These are phyloP conservation scores for Mycogone perniciosa DNA, from an alignment of 2,329 filamentous ascomycete species.

Conservation along the genomic window DNA sequence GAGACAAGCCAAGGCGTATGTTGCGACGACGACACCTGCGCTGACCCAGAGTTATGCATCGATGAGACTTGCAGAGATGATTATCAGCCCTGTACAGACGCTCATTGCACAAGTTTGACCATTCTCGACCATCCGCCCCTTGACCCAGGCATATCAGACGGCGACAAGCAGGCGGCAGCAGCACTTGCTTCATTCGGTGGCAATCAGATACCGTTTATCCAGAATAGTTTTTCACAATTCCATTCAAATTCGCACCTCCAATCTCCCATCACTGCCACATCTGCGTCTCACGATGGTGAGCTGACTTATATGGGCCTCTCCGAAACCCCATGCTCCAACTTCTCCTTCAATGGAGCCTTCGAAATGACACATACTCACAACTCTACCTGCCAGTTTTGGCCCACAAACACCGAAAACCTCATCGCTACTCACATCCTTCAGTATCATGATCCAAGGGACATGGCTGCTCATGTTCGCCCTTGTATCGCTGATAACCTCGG, in stretches of 20 bases:
- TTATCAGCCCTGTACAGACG: constrained; percentile 30
- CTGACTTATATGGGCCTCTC: constrained; percentile 12
- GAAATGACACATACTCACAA: constrained; percentile 8
- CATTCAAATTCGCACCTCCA: not conserved
- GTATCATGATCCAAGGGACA: constrained; percentile 23
- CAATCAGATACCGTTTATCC: constrained; percentile 6
- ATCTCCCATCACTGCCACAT: not conserved
- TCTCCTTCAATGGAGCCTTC: constrained; percentile 17
- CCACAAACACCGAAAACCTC: constrained; percentile 18
- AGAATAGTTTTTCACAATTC: not conserved
- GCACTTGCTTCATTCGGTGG: constrained; percentile 27
- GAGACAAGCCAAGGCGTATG: constrained; percentile 26
- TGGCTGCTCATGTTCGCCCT: constrained; percentile 17
- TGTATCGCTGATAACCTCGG: constrained; percentile 24
- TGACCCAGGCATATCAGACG: constrained; percentile 14
- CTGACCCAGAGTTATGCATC: constrained; percentile 17
- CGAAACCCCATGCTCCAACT: constrained; percentile 17
- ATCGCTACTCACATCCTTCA: constrained; percentile 26
- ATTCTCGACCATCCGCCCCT: not conserved
- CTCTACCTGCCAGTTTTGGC: constrained; percentile 15
- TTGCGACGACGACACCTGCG: constrained; percentile 32
- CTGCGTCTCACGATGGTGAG: constrained; percentile 4
- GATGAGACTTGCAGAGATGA: constrained; percentile 32
- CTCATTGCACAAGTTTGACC: constrained; percentile 22
- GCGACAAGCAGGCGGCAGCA: constrained; percentile 23